These are phyloP conservation scores for Candida berthetii DNA, from an alignment of 805 yeast species.

Conservation along the genomic window DNA sequence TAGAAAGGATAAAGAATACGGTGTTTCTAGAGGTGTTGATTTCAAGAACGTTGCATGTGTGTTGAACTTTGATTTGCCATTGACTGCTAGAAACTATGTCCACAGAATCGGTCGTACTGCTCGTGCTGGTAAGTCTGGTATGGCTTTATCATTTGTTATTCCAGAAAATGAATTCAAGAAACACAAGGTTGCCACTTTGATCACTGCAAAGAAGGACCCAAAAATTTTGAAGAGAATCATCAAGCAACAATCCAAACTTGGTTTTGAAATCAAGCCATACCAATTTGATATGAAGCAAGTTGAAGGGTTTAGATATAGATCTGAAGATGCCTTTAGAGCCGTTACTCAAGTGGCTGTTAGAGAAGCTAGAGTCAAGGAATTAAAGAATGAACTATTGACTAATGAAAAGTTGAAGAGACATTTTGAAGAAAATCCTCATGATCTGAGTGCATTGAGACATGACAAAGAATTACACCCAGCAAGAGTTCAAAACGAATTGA, in stretches of 20 bases:
- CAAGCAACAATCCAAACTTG: slow-evolving; percentile 67
- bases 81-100: slow-evolving; percentile 80
- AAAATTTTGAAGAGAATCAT: slow-evolving; percentile 73
- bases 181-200: slow-evolving; percentile 72
- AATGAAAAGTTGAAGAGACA: slow-evolving; percentile 89
- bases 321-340: slow-evolving; percentile 95
- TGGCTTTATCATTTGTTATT: slow-evolving; percentile 89
- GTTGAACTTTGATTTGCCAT: slow-evolving; percentile 88
- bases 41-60: slow-evolving; percentile 96
- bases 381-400: slow-evolving; percentile 78
- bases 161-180: slow-evolving; percentile 80
- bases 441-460: slow-evolving; percentile 81
- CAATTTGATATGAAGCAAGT: slow-evolving; percentile 88
- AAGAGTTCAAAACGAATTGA: slow-evolving; percentile 78
- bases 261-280: slow-evolving; percentile 77
- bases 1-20: slow-evolving; percentile 69
- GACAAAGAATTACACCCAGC: slow-evolving; percentile 84
- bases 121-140: slow-evolving; percentile 93
- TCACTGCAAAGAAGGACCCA: slow-evolving; percentile 77
- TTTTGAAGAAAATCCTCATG: slow-evolving; percentile 97
- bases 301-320: slow-evolving; percentile 92
- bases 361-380: slow-evolving; percentile 88
- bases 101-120: slow-evolving; percentile 98
- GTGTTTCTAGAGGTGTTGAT: slow-evolving; percentile 96
- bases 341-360: slow-evolving; percentile 85